Evolutionary conservation across 1,139 yeast species (phyloP), one percentile per base, ranked within the genome.

Genomic region (Diutina mesorugosa): DNA sequence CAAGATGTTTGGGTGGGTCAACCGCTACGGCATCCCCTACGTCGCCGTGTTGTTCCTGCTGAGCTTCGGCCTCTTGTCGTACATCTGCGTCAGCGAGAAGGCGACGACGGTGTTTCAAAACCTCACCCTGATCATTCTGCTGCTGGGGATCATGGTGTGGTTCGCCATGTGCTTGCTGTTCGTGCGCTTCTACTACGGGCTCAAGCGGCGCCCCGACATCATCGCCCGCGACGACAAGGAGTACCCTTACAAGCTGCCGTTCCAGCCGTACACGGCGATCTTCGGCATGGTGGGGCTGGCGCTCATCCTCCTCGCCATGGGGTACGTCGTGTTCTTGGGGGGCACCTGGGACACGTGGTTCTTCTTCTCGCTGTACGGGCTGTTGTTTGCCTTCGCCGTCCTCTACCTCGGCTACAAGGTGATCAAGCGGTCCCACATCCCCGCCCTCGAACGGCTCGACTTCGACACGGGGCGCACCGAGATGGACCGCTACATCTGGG

Each of bases 381-480:
- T 90, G 0, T 62, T 83, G 48, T 70, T 85, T 55, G 64, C 85
- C 4, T 83, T 86, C 65, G 68, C 73, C 0, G 62, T 77, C 0
- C 76, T 85, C 53, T 87, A 83, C 64, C 45, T 77, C 21, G 78
- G 78, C 0, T 87, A 86, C 68, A 81, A 81, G 63, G 48, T 80
- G 4, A 63, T 80, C 18, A 77, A 79, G 60, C 79, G 86, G 14
- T 79, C 89, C 1, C 74, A 81, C 55, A 69, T 80, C 14, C 83
- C 79, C 29, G 79, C 87, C 57, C 70, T 87, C 55, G 88, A 84
- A 59, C 81, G 84, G 30, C 68, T 89, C 58, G 95, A 89, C 66
- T 75, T 86, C 61, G 95, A 87, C 65, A 78, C 88, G 0, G 95
- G 95, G 1, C 76, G 95, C 63, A 78, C 90, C 55, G 95, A 87